Evolutionary conservation across 257 asterid species (phyloP), one percentile per base, ranked within the genome.

Genomic region (Apocynum venetum): DNA sequence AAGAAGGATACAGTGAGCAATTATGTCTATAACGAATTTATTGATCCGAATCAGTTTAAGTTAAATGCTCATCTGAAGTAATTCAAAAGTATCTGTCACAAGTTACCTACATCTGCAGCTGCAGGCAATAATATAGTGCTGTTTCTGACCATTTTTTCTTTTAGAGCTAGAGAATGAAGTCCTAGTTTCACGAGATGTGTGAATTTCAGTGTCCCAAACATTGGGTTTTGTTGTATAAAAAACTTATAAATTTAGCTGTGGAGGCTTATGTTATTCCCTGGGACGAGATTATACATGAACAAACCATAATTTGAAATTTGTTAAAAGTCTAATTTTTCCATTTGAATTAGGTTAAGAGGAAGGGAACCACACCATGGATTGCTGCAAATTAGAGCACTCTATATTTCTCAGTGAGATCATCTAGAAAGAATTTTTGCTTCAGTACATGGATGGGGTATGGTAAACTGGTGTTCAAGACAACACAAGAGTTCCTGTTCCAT

Each of bases 341-440:
- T 68, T 67, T 67, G 53, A 44, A 67, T 43, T 68, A 68, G 73
- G 73, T 43, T 68, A 68, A 43, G 53, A 68, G 73, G 36, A 17
- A 15, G 31, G 72, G 72, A 66, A 67, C 52, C 52, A 67, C 72
- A 41, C 25, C 51, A 15, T 46, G 72, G 72, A 67, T 67, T 67
- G 51, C 51, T 41, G 72, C 72, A 67, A 65, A 40, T 67, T 67
- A 67, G 72, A 67, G 52, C 52, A 41, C 72, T 63, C 69, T 41
- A 67, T 67, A 67, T 67, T 67, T 67, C 72, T 43, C 72, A 67
- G 72, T 67, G 72, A 67, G 72, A 40, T 44, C 72, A 41, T 67
- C 52, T 67, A 67, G 72, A 47, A 67, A 67, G 72, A 67, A 67
- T 52, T 67, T 67, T 67, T 67, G 72, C 72, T 41, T 67, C 72